A percentile compares a stretch with the other conserved stretches of the same genome.
These are phyloP conservation scores for Thraustochytrium striatum DNA, from an alignment of 352 stramenopile genomes.

Conservation along the genomic window DNA sequence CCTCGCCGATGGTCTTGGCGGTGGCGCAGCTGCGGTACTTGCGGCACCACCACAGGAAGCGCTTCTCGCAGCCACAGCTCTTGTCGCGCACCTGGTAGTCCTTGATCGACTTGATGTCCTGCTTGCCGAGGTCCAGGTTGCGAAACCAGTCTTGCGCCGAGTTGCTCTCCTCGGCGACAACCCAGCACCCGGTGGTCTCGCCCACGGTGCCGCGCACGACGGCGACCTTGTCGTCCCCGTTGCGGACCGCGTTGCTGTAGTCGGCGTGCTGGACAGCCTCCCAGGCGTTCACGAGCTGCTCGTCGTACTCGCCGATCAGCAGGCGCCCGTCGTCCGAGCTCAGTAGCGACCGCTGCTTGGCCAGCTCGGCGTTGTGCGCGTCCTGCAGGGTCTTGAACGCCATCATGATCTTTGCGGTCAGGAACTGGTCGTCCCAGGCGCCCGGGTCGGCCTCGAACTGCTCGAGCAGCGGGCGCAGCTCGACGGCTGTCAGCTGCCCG, in stretches of 20 bases:
- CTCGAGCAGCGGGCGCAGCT: slow-evolving; percentile 10
- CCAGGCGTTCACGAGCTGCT: not conserved
- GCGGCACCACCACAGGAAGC: not conserved
- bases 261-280: not conserved
- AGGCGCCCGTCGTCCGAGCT: not conserved
- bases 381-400: slow-evolving; percentile 15
- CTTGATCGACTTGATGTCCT: not conserved
- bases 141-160: not conserved
- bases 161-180: not conserved
- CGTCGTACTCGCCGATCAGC: not conserved
- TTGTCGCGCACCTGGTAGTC: not conserved
- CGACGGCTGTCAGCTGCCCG: not conserved
- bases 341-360: not conserved
- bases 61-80: not conserved
- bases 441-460: not conserved
- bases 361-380: not conserved
- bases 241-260: not conserved
- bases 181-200: not conserved
- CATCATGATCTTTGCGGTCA: slow-evolving; percentile 28
- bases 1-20: not conserved
- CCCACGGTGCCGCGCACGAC: not conserved
- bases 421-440: slow-evolving; percentile 36
- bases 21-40: not conserved
- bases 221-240: not conserved
- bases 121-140: not conserved